Base-by-base conservation (phyloP, 2,329 filamentous ascomycete species). In the Colletotrichum liaoningense region DNA sequence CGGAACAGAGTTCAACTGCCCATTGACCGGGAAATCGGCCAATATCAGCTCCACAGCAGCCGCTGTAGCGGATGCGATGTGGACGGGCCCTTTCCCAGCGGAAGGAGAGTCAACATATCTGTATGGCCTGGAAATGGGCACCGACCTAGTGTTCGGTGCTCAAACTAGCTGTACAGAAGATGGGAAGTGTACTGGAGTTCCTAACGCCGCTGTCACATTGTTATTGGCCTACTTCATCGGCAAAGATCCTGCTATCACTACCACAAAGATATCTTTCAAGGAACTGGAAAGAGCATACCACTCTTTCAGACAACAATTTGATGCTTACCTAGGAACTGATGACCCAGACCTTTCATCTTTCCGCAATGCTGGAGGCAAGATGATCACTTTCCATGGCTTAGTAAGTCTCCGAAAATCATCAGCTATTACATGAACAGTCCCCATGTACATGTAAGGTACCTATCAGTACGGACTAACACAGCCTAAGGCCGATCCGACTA, bases 371-470 rank as follows among this genome's bases (percentile, higher is more conserved):
- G 87, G 86, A n/a, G 86, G 85, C 12, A 88, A 88, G 76, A 78
- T 89, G 19, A 79, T 89, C 4, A 83, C 86, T 71, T 88, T 81
- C 22, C 87, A 88, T 75, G 86, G 86, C 58, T n/a, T 75, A 7
- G 77, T 76, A 57, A 71, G 74, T 72, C 16, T 14, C 5, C 7
- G 14, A 4, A 9, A 2, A n/a, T 9, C 42, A 49, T n/a, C 42
- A 19, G 0, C 42, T n/a, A 16, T 16, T n/a, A 49, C 3, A 49
- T n/a, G 19, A 1, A 4, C 38, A 16, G 16, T 16, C 38, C 6
- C 49, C 42, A 9, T 30, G 30, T 9, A 30, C 30, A 30, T 28
- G 26, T 26, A 4, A 26, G 26, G 56, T 56, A 19, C 12, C 35
- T 12, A 35, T 65, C n/a, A 19, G n/a, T 16, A 8, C 11, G 52